Percentiles rank a stretch among this genome's conserved stretches.
phyloP scores from a whole-genome alignment of 768 basidiomycete genomes.

The Mycena maculata region DNA sequence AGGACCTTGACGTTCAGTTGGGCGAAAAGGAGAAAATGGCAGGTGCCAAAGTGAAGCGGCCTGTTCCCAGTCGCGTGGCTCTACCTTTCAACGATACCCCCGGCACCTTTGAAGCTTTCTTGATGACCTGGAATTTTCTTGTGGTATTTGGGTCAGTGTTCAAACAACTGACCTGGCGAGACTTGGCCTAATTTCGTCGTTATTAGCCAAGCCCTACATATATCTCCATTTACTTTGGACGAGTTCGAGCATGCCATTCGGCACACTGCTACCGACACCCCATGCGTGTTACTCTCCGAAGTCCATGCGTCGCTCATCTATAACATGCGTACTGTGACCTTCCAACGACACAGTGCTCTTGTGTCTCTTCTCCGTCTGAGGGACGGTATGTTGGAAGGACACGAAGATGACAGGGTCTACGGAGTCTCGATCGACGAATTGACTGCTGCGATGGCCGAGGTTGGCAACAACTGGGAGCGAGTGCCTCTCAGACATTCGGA shows the following conservation, averaged over 20 bases:
- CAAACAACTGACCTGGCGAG: neutral
- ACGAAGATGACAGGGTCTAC: conserved; percentile 56
- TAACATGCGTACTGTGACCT: conserved; percentile 85
- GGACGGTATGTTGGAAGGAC: conserved; percentile 54
- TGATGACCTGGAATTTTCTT: conserved; percentile 95
- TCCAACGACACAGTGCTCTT: conserved; percentile 79
- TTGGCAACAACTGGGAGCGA: conserved; percentile 90
- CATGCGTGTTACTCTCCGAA: conserved; percentile 85
- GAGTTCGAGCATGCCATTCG: conserved; percentile 91
- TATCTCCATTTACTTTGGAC: conserved; percentile 92
- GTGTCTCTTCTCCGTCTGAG: conserved; percentile 68
- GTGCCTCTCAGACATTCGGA: conserved; percentile 79
- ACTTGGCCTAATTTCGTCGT: conserved; percentile 23
- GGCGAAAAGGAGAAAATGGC: conserved; percentile 87
- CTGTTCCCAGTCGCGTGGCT: conserved; percentile 67
- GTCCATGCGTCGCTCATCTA: conserved; percentile 92
- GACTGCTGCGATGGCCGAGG: conserved; percentile 76
- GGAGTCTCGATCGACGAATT: conserved; percentile 75
- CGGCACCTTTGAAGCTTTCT: conserved; percentile 81
- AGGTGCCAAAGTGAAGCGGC: conserved; percentile 75
- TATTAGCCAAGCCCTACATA: conserved; percentile 82
- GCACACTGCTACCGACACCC: conserved; percentile 75
- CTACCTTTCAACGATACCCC: conserved; percentile 78
- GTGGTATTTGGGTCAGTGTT: conserved; percentile 88
- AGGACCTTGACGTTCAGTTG: conserved; percentile 87